Conservation (phyloP, 2,329 filamentous ascomycete genomes). For the Knoxdaviesia proteae region DNA sequence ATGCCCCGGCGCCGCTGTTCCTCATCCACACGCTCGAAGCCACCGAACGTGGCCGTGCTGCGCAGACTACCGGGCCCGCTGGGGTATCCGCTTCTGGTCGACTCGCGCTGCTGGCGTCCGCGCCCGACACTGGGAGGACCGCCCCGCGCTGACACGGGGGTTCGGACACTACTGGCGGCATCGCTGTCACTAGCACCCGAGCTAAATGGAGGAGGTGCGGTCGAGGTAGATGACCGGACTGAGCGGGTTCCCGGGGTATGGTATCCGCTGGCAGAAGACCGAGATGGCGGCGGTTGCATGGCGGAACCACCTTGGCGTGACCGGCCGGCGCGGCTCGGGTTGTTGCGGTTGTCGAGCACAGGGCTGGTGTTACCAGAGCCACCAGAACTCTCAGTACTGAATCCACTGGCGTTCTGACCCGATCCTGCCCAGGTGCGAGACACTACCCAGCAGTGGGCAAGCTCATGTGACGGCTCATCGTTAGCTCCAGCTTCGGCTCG, state of each 20-base stretch:
- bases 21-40: conserved; percentile 9
- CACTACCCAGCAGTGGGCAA: conserved; percentile 30
- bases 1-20: conserved; percentile 7
- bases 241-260: conserved; percentile 2
- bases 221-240: conserved; percentile 8
- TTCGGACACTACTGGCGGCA: conserved; percentile 9
- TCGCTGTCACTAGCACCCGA: conserved; percentile 11
- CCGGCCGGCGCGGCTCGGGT: conserved; percentile 4
- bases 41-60: conserved; percentile 5
- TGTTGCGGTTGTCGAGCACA: conserved; percentile 5
- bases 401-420: conserved; percentile 7
- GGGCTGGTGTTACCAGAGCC: conserved; percentile 9
- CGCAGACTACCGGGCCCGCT: conserved; percentile 3
- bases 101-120: not conserved
- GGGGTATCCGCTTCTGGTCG: conserved; percentile 3
- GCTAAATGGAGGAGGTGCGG: conserved; percentile 8
- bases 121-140: not conserved
- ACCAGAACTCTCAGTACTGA: conserved; percentile 6
- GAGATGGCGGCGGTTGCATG: conserved; percentile 2
- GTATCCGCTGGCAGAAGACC: not conserved
- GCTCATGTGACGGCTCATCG: conserved; percentile 23
- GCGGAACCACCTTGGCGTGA: conserved; percentile 5
- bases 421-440: conserved; percentile 17
- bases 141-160: conserved; percentile 6
- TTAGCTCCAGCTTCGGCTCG: conserved; percentile 5